A percentile compares a stretch with the other conserved stretches of the same genome.
Evolutionary conservation across 2,329 filamentous ascomycete genomes (phyloP).

Genomic region (Aspergillus tamarii): DNA sequence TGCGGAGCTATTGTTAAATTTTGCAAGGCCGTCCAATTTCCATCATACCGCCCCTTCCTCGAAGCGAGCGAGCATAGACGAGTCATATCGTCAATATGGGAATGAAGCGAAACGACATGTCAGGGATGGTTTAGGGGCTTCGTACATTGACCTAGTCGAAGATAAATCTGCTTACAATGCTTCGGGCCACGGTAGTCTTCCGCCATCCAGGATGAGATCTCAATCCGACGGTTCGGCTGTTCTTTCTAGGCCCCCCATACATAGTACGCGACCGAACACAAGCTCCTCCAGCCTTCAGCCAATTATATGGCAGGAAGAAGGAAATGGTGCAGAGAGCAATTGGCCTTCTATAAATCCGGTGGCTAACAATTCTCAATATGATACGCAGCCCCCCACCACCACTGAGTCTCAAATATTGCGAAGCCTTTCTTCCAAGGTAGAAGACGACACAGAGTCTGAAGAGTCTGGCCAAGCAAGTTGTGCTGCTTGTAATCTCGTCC

Average conservation of each 20-base stretch:
- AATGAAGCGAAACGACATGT: conserved; percentile 27
- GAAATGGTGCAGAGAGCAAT: conserved; percentile 17
- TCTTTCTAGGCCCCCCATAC: conserved; percentile 40
- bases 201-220: conserved; percentile 43
- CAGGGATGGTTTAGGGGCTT: conserved; percentile 25
- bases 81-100: conserved; percentile 29
- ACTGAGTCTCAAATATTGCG: conserved; percentile 17
- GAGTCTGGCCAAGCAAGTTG: conserved; percentile 53
- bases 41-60: conserved; percentile 27
- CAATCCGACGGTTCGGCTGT: conserved; percentile 47
- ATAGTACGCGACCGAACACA: conserved; percentile 41
- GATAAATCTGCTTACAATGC: conserved; percentile 20
- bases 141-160: conserved; percentile 20
- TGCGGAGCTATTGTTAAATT: conserved; percentile 52
- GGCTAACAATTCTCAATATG: conserved; percentile 17
- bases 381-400: conserved; percentile 11
- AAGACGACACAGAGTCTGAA: conserved; percentile 29
- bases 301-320: conserved; percentile 38
- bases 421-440: conserved; percentile 27
- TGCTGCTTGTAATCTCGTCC: conserved; percentile 59
- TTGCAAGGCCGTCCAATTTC: conserved; percentile 45
- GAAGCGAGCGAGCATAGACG: conserved; percentile 38
- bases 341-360: conserved; percentile 18
- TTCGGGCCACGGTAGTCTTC: conserved; percentile 25
- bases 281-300: conserved; percentile 40